Percentiles rank a stretch among this genome's conserved stretches.
Conservation (phyloP, 345 rosid genomes). For the Noccaea bulbosa region DNA sequence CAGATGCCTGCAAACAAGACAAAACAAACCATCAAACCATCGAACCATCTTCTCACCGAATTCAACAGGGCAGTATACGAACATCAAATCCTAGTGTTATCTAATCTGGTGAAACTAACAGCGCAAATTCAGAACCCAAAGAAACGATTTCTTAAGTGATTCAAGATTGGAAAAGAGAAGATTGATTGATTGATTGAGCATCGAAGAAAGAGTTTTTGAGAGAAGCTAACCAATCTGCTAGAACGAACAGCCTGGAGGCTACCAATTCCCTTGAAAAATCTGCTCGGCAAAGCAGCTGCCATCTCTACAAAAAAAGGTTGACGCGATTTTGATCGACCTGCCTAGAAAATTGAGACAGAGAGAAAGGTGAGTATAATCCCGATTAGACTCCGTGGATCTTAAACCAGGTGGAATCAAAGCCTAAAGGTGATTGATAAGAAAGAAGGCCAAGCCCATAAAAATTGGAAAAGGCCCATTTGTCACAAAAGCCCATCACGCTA, state of each 20-base stretch:
- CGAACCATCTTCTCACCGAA: neutral
- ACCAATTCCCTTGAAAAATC: conserved; percentile 53
- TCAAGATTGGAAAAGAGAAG: neutral
- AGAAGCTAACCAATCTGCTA: conserved; percentile 53
- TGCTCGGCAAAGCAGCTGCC: conserved; percentile 68
- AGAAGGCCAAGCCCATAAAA: too few relatives aligned
- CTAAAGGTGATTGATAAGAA: too few relatives aligned
- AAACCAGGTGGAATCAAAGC: too few relatives aligned
- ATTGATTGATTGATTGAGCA: neutral
- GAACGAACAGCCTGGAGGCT: conserved; percentile 53
- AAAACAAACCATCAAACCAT: conserved; percentile 1
- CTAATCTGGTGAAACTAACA: conserved; percentile 1
- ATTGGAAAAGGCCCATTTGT: too few relatives aligned
- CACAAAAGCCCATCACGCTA: too few relatives aligned
- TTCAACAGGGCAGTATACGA: too few relatives aligned
- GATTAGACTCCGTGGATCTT: too few relatives aligned
- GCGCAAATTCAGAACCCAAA: neutral
- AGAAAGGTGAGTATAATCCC: too few relatives aligned
- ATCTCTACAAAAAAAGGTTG: conserved; percentile 31
- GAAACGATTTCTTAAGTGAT: neutral
- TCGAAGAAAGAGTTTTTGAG: neutral
- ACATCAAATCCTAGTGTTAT: neutral
- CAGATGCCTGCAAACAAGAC: conserved; percentile 53
- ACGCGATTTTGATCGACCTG: conserved; percentile 3
- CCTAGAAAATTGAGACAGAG: neutral